Percentiles rank a stretch among this genome's conserved stretches.
phyloP scores from a whole-genome alignment of 2,329 filamentous ascomycete genomes.

The Botrytis galanthina region DNA sequence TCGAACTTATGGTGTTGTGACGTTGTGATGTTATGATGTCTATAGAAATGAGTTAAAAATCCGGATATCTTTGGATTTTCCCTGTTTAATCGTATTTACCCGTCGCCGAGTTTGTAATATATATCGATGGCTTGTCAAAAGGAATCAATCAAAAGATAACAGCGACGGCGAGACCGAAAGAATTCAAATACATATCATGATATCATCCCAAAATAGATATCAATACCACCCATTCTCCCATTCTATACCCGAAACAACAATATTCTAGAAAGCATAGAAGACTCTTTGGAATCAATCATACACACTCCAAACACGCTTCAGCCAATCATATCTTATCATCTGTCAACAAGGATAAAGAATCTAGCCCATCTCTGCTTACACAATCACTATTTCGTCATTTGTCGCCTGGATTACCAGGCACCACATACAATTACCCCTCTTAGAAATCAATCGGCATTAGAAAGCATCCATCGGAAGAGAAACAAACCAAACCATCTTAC shows the following conservation, averaged over 20 bases:
- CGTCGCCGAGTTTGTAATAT: not conserved
- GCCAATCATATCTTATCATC: not conserved
- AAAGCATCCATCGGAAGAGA: not conserved
- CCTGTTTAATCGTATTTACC: not conserved
- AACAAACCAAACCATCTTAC: not conserved
- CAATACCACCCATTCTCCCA: not conserved
- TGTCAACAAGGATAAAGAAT: not conserved
- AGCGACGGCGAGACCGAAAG: not conserved
- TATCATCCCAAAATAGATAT: not conserved
- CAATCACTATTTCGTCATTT: constrained; percentile 1
- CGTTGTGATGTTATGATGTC: not conserved
- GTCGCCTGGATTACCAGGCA: not conserved
- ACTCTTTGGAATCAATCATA: not conserved
- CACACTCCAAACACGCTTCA: not conserved
- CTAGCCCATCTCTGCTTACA: constrained; percentile 3
- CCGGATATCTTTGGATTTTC: not conserved
- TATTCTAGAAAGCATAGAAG: not conserved
- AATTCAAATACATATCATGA: not conserved
- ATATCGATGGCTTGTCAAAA: not conserved
- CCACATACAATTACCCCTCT: not conserved
- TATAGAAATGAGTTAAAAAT: not conserved
- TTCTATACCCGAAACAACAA: not conserved
- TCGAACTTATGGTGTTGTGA: not conserved
- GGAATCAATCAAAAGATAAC: not conserved
- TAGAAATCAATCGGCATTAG: constrained; percentile 24